phyloP scores from a whole-genome alignment of 108 stramenopile species.

The Fistulifera pelliculosa region DNA sequence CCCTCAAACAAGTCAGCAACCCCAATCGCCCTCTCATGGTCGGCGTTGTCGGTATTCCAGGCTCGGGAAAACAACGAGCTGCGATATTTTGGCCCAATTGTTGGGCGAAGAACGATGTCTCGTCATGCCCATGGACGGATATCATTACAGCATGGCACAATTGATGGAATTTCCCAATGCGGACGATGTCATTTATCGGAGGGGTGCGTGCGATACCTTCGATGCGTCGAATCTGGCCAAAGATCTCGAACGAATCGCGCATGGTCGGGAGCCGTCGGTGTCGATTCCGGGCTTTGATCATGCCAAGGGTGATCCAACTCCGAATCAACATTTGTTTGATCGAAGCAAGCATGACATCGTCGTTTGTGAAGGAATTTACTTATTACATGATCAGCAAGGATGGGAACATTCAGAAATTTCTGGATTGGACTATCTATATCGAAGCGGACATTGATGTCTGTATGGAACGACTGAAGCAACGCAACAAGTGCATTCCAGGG shows the following conservation, averaged over 20 bases:
- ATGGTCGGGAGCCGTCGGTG: conserved; percentile 11
- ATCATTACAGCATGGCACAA: conserved; percentile 19
- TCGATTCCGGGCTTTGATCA: conserved; percentile 43
- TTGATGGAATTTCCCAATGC: conserved; percentile 15
- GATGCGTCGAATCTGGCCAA: conserved; percentile 5
- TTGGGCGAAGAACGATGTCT: neutral
- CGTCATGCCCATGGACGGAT: conserved; percentile 20
- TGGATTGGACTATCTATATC: conserved; percentile 35
- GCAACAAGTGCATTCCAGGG: conserved; percentile 50
- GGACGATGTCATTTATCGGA: conserved; percentile 26
- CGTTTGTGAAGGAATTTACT: conserved; percentile 41
- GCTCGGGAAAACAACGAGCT: conserved; percentile 18
- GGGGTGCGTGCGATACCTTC: conserved; percentile 35
- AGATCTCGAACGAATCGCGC: conserved; percentile 21
- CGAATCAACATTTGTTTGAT: conserved; percentile 27
- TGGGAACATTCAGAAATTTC: conserved; percentile 27
- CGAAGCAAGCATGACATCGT: conserved; percentile 26
- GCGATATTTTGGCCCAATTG: conserved; percentile 5
- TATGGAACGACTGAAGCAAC: conserved; percentile 31
- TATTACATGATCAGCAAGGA: conserved; percentile 35
- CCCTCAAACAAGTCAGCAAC: neutral
- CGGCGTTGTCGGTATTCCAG: conserved; percentile 29
- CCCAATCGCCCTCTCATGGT: conserved; percentile 20
- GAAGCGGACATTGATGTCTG: conserved; percentile 38
- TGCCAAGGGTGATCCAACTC: conserved; percentile 38